phyloP scores from a whole-genome alignment of 2,329 filamentous ascomycete genomes.

The Penicillium sp. region DNA sequence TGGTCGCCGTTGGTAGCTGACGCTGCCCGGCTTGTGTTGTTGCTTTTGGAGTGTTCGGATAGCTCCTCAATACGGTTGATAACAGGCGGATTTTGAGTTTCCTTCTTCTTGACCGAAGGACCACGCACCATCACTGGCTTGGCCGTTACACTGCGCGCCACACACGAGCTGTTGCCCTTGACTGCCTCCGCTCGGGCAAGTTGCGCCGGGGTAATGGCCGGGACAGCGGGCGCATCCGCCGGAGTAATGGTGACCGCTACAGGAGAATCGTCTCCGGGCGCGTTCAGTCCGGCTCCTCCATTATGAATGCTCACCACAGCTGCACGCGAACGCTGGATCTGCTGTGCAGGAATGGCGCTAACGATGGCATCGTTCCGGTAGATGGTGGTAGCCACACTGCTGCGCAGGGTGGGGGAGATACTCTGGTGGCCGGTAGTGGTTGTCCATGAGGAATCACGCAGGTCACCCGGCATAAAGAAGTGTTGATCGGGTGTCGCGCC shows the following conservation, averaged over 20 bases:
- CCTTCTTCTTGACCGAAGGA: constrained; percentile 33
- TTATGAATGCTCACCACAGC: constrained; percentile 92
- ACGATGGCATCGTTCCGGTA: constrained; percentile 90
- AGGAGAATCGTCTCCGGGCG: constrained; percentile 40
- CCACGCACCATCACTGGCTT: constrained; percentile 48
- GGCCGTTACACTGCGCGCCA: constrained; percentile 45
- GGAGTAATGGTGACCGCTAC: constrained; percentile 38
- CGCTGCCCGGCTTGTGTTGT: constrained; percentile 13
- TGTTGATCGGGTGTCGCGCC: constrained; percentile 70
- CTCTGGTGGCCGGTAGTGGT: constrained; percentile 59
- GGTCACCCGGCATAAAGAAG: constrained; percentile 88
- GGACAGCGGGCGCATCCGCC: constrained; percentile 65
- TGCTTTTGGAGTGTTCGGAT: constrained; percentile 10
- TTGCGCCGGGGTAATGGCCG: constrained; percentile 60
- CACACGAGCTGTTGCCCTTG: constrained; percentile 42
- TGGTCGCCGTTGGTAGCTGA: constrained; percentile 22
- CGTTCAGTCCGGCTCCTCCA: constrained; percentile 44
- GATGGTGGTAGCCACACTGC: constrained; percentile 84
- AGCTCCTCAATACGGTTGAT: constrained; percentile 23
- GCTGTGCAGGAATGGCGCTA: constrained; percentile 74
- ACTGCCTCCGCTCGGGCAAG: constrained; percentile 40
- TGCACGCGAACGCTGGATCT: constrained; percentile 81
- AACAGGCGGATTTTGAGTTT: constrained; percentile 26
- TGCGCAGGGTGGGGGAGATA: constrained; percentile 49
- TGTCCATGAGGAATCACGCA: constrained; percentile 89